These are phyloP conservation scores for Fusarium equiseti DNA, from an alignment of 2,329 filamentous ascomycete species.

Conservation along the genomic window DNA sequence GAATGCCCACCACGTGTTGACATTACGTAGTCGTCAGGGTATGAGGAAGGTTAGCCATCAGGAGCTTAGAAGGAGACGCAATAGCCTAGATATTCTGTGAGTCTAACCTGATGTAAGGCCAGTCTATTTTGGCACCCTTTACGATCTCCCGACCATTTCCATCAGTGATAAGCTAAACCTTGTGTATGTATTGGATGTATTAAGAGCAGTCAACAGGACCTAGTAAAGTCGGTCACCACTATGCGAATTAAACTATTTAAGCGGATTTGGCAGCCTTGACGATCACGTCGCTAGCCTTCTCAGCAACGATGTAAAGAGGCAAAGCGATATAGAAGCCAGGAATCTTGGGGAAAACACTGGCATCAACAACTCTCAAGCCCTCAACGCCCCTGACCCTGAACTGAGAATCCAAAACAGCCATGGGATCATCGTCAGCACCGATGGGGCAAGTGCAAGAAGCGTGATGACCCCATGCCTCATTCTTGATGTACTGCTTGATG, in stretches of 20 bases:
- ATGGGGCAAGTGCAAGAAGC: constrained; percentile 51
- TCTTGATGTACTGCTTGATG: constrained; percentile 43
- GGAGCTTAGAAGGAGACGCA: too few relatives aligned
- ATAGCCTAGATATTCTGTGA: too few relatives aligned
- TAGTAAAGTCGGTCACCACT: too few relatives aligned
- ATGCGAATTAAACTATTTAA: neutral
- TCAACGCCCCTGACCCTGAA: constrained; percentile 68
- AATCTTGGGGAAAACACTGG: constrained; percentile 61
- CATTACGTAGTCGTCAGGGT: neutral
- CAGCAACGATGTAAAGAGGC: constrained; percentile 58
- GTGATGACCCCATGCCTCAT: constrained; percentile 52
- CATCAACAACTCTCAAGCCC: constrained; percentile 72
- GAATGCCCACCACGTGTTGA: neutral
- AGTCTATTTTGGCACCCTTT: too few relatives aligned
- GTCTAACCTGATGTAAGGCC: too few relatives aligned
- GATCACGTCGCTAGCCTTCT: constrained; percentile 64
- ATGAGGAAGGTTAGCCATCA: too few relatives aligned
- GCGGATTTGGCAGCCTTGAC: constrained; percentile 44
- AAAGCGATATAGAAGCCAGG: constrained; percentile 40
- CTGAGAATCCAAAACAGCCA: constrained; percentile 61
- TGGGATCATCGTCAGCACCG: constrained; percentile 48
- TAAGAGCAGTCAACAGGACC: neutral
- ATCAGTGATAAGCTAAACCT: too few relatives aligned
- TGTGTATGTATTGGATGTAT: neutral
- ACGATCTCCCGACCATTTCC: too few relatives aligned